Base-by-base conservation (phyloP, 2,329 filamentous ascomycete genomes). In the Corinectria fuckeliana region DNA sequence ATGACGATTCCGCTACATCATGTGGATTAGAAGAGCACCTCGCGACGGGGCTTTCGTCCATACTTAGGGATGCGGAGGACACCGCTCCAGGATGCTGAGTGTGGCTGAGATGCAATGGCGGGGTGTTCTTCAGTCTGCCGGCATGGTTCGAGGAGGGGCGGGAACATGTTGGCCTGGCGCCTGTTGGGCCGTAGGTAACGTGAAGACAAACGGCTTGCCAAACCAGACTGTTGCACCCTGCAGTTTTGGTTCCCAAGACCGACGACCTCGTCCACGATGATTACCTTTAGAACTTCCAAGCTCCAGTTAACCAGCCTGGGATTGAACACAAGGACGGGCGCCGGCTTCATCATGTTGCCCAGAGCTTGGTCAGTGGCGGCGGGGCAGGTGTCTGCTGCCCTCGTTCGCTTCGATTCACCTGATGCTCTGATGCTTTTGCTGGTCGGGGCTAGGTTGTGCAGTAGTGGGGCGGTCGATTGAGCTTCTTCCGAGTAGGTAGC, bases 401-500 rank as follows among this genome's bases (percentile, higher is more conserved):
- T 39, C 49, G 47, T 50, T 42, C 55, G 42, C 53, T 48, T 47
- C 28, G 55, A 60, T 66, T 61, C 65, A 66, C 68, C 62, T 69
- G 64, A 69, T 69, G 62, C 57, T 54, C 63, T 64, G 58, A 62
- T 53, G 56, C 53, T 67, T 60, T 5, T 66, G 65, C 67, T 69
- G 58, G 66, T 67, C 58, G 66, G 64, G n/a, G 63, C 64, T 39
- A 34, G 56, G 56, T 56, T n/a, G 32, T n/a, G 32, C n/a, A 36
- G 32, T 36, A n/a, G n/a, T n/a, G 44, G 67, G 61, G 63, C 62
- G 60, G 66, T 59, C 51, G 58, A 67, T 61, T n/a, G 65, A 64
- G 66, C 65, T 68, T 65, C 65, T 63, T 67, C 62, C 53, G 54
- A 57, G 64, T 63, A 66, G 60, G n/a, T n/a, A n/a, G n/a, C n/a